Evolutionary conservation across 139 green algal genomes (phyloP).

Genomic region (Microglena sp.): DNA sequence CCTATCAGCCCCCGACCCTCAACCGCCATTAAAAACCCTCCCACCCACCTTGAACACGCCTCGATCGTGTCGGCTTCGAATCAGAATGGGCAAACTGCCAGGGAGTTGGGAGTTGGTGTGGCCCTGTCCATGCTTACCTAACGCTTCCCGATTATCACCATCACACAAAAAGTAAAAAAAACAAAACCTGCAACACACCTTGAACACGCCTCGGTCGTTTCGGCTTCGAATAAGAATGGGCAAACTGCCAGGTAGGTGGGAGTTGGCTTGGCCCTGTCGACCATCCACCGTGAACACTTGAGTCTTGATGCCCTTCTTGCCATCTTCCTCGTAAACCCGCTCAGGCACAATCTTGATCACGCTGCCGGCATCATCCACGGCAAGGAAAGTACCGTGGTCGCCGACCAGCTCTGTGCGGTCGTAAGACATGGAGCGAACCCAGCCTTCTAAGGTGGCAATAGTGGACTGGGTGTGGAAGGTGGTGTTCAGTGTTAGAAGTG

Average conservation of each 20-base stretch:
- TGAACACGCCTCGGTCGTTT: too few species aligned
- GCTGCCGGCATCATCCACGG: slow-evolving; percentile 23
- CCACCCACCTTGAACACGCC: too few species aligned
- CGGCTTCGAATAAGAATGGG: too few species aligned
- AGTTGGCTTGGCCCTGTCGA: not conserved
- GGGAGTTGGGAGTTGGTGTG: not conserved
- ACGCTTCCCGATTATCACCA: too few species aligned
- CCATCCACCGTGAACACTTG: not conserved
- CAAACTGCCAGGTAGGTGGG: too few species aligned
- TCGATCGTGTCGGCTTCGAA: too few species aligned
- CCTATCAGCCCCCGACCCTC: too few species aligned
- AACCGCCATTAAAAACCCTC: too few species aligned
- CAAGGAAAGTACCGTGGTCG: slow-evolving; percentile 35
- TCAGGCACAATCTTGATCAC: slow-evolving; percentile 24
- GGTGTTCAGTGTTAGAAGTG: not conserved
- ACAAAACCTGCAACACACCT: too few species aligned
- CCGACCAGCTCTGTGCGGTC: slow-evolving; percentile 18
- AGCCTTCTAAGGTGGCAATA: slow-evolving; percentile 34
- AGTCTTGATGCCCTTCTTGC: not conserved
- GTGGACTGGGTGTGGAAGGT: slow-evolving; percentile 17
- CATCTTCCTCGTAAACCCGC: slow-evolving; percentile 12
- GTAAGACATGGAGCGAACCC: slow-evolving; percentile 42
- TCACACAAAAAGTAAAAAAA: too few species aligned
- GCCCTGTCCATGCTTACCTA: not conserved
- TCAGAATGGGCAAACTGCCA: too few species aligned